Evolutionary conservation across 129 eudicot species (phyloP).

Genomic region (Sambucus nigra): DNA sequence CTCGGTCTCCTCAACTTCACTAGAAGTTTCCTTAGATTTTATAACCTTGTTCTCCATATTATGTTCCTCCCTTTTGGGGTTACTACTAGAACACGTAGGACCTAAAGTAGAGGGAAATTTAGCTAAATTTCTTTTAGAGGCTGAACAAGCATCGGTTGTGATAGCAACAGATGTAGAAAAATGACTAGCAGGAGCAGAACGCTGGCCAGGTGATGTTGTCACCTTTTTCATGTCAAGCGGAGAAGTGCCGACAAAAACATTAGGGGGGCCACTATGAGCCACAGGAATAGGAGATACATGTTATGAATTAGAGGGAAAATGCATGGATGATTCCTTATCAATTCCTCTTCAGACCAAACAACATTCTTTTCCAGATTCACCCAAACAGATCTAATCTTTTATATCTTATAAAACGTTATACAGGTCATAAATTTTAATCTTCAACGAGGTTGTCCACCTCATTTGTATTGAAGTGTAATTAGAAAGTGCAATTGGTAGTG

Average conservation of each 20-base stretch:
- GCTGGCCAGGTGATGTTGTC: constrained; percentile 23
- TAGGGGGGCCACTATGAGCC: constrained; percentile 24
- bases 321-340: constrained; percentile 34
- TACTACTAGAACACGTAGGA: constrained; percentile 25
- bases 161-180: constrained; percentile 31
- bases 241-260: constrained; percentile 21
- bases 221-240: constrained; percentile 24
- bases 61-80: too few species aligned
- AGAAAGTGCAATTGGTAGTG: too few species aligned
- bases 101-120: too few species aligned
- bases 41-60: constrained; percentile 27
- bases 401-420: too few species aligned
- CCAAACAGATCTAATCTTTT: too few species aligned
- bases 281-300: constrained; percentile 21
- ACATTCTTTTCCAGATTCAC: too few species aligned
- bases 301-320: constrained; percentile 23
- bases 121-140: too few species aligned
- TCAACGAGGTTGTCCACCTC: too few species aligned
- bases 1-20: constrained; percentile 64
- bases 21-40: constrained; percentile 32
- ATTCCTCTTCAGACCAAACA: too few species aligned
- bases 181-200: too few species aligned
- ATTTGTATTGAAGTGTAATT: too few species aligned
- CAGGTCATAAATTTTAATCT: too few species aligned
- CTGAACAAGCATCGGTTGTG: constrained; percentile 29